Conservation (phyloP, 2,329 filamentous ascomycete genomes). For the Spiromastix sp. region DNA sequence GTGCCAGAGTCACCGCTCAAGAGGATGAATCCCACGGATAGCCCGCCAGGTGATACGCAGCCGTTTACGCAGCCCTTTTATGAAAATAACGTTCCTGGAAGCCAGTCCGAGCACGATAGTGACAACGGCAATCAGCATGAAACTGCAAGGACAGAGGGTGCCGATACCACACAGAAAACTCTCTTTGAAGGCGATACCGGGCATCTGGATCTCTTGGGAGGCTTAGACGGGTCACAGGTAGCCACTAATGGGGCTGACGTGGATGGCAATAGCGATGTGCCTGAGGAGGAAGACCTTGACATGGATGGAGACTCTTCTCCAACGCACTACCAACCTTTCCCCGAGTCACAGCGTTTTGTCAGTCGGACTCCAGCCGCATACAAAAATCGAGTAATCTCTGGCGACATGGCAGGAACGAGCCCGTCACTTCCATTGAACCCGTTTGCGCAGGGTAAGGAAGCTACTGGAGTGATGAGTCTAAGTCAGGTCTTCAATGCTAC, state of each 20-base stretch:
- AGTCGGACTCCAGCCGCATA: slow-evolving; percentile 31
- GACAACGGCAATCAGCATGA: slow-evolving; percentile 3
- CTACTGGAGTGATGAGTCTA: slow-evolving; percentile 32
- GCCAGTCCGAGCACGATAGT: slow-evolving; percentile 15
- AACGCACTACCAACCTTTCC: slow-evolving; percentile 29
- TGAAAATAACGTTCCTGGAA: slow-evolving; percentile 30
- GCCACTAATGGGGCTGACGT: slow-evolving; percentile 9
- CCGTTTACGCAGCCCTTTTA: slow-evolving; percentile 35
- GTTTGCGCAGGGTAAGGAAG: slow-evolving; percentile 25
- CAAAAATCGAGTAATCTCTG: slow-evolving; percentile 23
- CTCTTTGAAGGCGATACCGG: slow-evolving; percentile 32
- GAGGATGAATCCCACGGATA: slow-evolving; percentile 27
- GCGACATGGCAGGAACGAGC: slow-evolving; percentile 22
- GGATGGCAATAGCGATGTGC: background rate
- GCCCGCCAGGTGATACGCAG: slow-evolving; percentile 32
- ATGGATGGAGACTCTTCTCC: slow-evolving; percentile 50
- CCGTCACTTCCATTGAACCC: slow-evolving; percentile 34
- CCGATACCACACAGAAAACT: slow-evolving; percentile 27
- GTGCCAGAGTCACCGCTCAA: slow-evolving; percentile 14
- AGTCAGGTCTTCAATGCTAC: slow-evolving; percentile 41
- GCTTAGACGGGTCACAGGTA: slow-evolving; percentile 21
- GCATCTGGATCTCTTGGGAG: slow-evolving; percentile 33
- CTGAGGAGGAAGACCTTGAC: slow-evolving; percentile 52
- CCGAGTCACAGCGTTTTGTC: slow-evolving; percentile 37
- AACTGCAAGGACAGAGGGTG: slow-evolving; percentile 16